Evolutionary conservation across 345 rosid genomes (phyloP), one percentile per base, ranked within the genome.

Genomic region (Citrus australasica): DNA sequence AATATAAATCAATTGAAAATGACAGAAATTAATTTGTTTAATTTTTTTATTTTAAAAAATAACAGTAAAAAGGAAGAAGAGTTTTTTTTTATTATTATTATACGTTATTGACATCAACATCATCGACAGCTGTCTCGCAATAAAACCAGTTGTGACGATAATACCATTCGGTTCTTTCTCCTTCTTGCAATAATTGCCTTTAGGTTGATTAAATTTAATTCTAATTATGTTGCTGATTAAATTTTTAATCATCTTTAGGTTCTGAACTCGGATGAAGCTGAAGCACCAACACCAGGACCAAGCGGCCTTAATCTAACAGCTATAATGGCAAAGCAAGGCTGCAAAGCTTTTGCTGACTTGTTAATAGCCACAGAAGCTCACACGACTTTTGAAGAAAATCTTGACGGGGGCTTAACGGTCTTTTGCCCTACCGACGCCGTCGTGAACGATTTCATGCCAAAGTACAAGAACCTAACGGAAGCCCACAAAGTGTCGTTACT

Each of bases 391-490:
- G 92, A 92, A 67, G 91, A 90, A 17, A 91, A 88, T 60, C 83
- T 90, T 5, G 97, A 92, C 42, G 97, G 94, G 30, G 99, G 98
- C 13, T 82, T 96, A 37, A 92, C 99, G 10, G 97, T 96, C 74
- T 96, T 96, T 75, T 96, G 99, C 79, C 92, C 97, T 3, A 77
- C 93, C 30, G 98, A 96, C 75, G 62, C 75, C 32, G 90, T 87
- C 9, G 76, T 94, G 51, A 86, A 77, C 24, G 86, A 85, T 2
- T 94, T 96, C 84, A 80, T 87, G 86, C 93, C 97, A 0, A 89
- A 82, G 66, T 91, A 84, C 89, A 94, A 93, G 88, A 89, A 93
- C 61, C 80, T 96, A 14, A 90, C 98, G 3, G 82, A 88, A 0
- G 76, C 97, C 5, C 88, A 90, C 77, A 92, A 94, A 77, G 79